phyloP scores from a whole-genome alignment of 169 alveolate genomes.

The Plasmodium blacklocki region DNA sequence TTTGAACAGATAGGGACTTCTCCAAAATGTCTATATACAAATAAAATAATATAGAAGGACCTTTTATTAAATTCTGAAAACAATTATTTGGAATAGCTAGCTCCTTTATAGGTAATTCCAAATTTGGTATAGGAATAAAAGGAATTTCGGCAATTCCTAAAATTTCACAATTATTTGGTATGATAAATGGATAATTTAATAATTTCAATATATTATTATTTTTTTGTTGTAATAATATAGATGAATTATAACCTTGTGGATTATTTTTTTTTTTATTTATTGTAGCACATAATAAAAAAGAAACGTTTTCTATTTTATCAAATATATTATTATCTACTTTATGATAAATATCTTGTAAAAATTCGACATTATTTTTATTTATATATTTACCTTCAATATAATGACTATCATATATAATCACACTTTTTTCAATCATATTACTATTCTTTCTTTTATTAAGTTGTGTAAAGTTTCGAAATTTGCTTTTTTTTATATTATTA shows the following conservation, averaged over 20 bases:
- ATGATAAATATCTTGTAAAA: slow-evolving; percentile 32
- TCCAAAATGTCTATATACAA: slow-evolving; percentile 17
- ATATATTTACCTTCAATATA: slow-evolving; percentile 26
- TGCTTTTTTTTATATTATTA: background rate
- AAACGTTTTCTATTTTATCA: background rate
- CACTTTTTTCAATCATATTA: background rate
- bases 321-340: slow-evolving; percentile 31
- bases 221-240: slow-evolving; percentile 1
- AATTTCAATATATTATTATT: slow-evolving; percentile 21
- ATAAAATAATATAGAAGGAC: background rate
- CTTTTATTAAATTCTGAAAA: slow-evolving; percentile 5
- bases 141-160: slow-evolving; percentile 50
- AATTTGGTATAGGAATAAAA: background rate
- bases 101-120: slow-evolving; percentile 23
- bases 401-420: slow-evolving; percentile 19
- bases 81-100: background rate
- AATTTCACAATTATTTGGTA: slow-evolving; percentile 52
- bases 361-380: slow-evolving; percentile 4
- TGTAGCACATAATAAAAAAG: slow-evolving; percentile 46
- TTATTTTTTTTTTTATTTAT: slow-evolving; percentile 4
- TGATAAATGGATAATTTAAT: slow-evolving; percentile 27
- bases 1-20: background rate
- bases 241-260: background rate
- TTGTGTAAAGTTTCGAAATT: slow-evolving; percentile 17
- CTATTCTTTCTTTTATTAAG: background rate